A percentile compares a stretch with the other conserved stretches of the same genome.
Evolutionary conservation across 2,329 filamentous ascomycete genomes (phyloP).

Genomic region (Ophiostoma novo-ulmi): DNA sequence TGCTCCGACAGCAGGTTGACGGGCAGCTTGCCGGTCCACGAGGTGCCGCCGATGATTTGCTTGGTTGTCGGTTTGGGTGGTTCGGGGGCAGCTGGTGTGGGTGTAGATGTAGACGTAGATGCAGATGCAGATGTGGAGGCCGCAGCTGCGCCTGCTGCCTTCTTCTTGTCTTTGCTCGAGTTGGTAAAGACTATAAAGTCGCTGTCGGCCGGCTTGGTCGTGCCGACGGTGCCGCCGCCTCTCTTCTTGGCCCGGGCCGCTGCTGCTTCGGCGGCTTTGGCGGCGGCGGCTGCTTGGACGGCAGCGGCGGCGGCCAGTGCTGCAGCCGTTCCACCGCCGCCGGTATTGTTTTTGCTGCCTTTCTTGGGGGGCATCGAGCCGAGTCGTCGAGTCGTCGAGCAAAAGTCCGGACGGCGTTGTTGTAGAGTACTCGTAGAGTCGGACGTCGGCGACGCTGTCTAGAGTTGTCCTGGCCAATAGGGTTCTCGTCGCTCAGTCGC

Average conservation of each 20-base stretch:
- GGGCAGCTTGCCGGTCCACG: constrained; percentile 95
- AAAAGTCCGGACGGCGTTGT: not conserved
- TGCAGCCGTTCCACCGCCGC: constrained; percentile 16
- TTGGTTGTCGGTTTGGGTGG: constrained; percentile 60
- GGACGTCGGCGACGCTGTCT: too few relatives aligned
- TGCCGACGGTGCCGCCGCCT: constrained; percentile 6
- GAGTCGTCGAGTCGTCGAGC: too few relatives aligned
- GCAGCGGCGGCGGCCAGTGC: constrained; percentile 19
- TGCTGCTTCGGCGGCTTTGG: constrained; percentile 8
- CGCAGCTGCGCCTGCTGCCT: constrained; percentile 30
- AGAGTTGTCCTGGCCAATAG: not conserved
- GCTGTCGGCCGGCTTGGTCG: constrained; percentile 41
- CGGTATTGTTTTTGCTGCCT: constrained; percentile 19
- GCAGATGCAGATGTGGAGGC: not conserved
- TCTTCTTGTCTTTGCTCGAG: constrained; percentile 48
- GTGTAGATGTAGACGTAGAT: constrained; percentile 20
- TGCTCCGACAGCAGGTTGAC: constrained; percentile 91
- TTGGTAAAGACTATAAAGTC: constrained; percentile 55
- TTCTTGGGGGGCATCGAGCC: constrained; percentile 25
- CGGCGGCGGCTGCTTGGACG: constrained; percentile 18
- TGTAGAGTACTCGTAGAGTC: not conserved
- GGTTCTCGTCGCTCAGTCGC: not conserved
- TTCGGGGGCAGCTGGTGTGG: constrained; percentile 29
- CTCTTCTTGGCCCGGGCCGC: constrained; percentile 25
- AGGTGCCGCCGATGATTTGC: constrained; percentile 86